Base-by-base conservation (phyloP, 148 eudicot genomes). In the Gaultheria prostrata region DNA sequence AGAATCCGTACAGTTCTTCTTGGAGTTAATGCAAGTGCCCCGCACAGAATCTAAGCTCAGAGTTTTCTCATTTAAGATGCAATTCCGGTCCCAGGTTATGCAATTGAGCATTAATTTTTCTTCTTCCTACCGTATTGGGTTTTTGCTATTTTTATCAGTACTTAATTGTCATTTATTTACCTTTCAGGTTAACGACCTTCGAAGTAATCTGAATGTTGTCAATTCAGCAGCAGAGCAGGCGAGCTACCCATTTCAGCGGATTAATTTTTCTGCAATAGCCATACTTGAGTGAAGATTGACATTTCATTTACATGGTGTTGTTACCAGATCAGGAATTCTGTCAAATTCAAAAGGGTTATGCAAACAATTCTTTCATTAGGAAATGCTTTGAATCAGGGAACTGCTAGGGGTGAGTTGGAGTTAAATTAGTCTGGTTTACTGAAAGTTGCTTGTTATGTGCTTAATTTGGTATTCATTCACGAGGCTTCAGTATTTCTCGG, bases 301-400 rank as follows among this genome's bases (percentile, higher is more conserved):
- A 67, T 17, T 24, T 63, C 45, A 76, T 71, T 79, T 21, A 82
- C 14, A 83, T 72, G 46, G 63, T 87, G 30, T 73, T 78, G 63
- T 86, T 78, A 82, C 80, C 98, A 95, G 98, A 92, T 94, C 87
- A 90, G 93, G 86, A 89, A 84, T 86, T 95, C 98, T 33, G 84
- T 80, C 30, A 93, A 95, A 83, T 89, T 95, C 80, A 95, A 93
- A 85, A 86, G 92, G 83, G 87, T 95, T 76, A 92, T 95, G 97
- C 98, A 94, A 87, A 94, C 98, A 86, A 87, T 95, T 85, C 98
- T 95, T 86, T 91, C 95, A 17, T 86, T 95, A 78, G 98, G 98
- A 67, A 95, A 95, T 90, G 98, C 98, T 79, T 76, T 95, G 86
- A 95, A 95, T 88, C 98, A 95, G 87, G 98, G 97, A 80, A 95